These are phyloP conservation scores for Cornus controversa DNA, from an alignment of 148 eudicot species.

Conservation along the genomic window DNA sequence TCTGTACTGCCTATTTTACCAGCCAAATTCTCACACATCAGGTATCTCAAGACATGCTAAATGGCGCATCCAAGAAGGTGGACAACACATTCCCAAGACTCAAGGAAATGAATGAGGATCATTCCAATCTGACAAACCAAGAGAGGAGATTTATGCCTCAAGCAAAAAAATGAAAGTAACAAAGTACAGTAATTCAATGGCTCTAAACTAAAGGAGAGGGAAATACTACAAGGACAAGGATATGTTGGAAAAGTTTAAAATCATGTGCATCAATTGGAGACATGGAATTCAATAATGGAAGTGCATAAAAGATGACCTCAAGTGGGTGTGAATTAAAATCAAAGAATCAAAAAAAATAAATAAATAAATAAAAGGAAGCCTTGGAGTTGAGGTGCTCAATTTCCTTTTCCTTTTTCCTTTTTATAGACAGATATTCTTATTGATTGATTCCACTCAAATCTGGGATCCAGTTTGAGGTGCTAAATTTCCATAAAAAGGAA, in stretches of 20 bases:
- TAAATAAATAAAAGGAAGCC: no score
- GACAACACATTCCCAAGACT: no score
- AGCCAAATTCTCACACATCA: neutral
- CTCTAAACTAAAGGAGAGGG: no score
- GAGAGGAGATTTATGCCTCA: neutral
- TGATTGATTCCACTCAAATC: neutral
- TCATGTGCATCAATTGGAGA: constrained; percentile 1
- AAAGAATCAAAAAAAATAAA: neutral
- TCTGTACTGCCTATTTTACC: neutral
- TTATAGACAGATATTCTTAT: neutral
- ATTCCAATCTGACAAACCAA: neutral
- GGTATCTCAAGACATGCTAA: neutral
- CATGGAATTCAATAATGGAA: neutral
- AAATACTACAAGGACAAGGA: no score
- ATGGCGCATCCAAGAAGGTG: no score
- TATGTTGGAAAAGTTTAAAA: neutral
- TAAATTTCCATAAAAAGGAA: neutral
- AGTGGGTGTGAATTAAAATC: neutral
- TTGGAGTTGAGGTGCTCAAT: no score
- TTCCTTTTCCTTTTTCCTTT: no score
- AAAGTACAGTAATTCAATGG: neutral
- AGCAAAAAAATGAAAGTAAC: neutral
- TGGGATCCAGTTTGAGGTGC: neutral
- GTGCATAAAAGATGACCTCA: neutral
- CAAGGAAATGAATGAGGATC: no score